Conservation (phyloP, 495 filamentous ascomycete genomes). For the Chlorociboria aeruginascens region DNA sequence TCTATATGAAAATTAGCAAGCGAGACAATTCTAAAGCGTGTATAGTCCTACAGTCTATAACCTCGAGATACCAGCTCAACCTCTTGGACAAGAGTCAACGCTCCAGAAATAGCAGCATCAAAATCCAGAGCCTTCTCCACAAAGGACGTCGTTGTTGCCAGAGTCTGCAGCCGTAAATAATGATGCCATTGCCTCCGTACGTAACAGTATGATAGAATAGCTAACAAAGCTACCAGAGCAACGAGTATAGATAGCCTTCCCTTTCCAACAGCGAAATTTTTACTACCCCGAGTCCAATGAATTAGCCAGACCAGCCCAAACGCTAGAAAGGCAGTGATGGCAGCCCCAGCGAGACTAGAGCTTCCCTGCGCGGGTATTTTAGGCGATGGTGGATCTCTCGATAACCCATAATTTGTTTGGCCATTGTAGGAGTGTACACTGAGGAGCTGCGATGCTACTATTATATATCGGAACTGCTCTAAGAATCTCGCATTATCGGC, state of each 20-base stretch:
- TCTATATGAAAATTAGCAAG: slow-evolving; percentile 39
- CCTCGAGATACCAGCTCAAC: slow-evolving; percentile 92
- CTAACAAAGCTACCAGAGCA: slow-evolving; percentile 40
- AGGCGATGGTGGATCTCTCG: slow-evolving; percentile 7
- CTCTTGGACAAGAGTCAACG: slow-evolving; percentile 83
- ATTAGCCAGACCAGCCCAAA: slow-evolving; percentile 64
- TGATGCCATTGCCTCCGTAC: slow-evolving; percentile 75
- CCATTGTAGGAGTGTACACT: slow-evolving; percentile 43
- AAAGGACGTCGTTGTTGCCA: slow-evolving; percentile 61
- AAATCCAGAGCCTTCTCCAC: slow-evolving; percentile 70
- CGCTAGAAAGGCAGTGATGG: slow-evolving; percentile 39
- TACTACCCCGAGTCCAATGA: slow-evolving; percentile 48
- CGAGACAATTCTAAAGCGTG: not conserved
- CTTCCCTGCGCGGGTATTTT: slow-evolving; percentile 18
- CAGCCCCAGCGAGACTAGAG: slow-evolving; percentile 25
- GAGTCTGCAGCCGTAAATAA: slow-evolving; percentile 63
- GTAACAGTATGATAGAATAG: slow-evolving; percentile 54
- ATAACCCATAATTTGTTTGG: slow-evolving; percentile 3
- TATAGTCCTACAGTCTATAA: slow-evolving; percentile 63
- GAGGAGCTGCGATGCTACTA: slow-evolving; percentile 86
- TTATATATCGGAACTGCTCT: slow-evolving; percentile 91
- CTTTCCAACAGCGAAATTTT: slow-evolving; percentile 34
- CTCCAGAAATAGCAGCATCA: slow-evolving; percentile 66
- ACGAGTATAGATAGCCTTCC: slow-evolving; percentile 47
- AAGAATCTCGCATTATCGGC: slow-evolving; percentile 80